Conservation (phyloP, 2,329 filamentous ascomycete genomes). For the Ophiostoma novo-ulmi region DNA sequence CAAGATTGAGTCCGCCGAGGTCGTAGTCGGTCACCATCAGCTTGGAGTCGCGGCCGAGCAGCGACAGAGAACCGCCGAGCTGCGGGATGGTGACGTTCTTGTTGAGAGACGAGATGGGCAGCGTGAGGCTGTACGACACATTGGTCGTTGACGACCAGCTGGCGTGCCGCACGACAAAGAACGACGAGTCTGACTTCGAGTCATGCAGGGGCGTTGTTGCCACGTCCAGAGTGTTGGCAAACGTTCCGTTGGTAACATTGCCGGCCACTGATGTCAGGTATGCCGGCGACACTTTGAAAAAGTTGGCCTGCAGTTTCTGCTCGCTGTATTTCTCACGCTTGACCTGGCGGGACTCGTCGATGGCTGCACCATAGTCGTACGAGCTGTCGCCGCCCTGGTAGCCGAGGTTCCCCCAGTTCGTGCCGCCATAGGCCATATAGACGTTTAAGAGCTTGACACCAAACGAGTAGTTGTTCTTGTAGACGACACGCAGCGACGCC, state of each 20-base stretch:
- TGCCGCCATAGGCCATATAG: not conserved
- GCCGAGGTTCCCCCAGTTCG: constrained; percentile 14
- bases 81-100: not conserved
- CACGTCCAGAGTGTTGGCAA: not conserved
- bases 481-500: not conserved
- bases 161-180: constrained; percentile 14
- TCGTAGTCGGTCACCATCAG: not conserved
- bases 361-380: constrained; percentile 15
- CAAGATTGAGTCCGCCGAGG: not conserved
- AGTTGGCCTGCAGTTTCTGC: not conserved
- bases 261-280: not conserved
- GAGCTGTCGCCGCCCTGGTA: constrained; percentile 18
- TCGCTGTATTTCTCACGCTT: constrained; percentile 5
- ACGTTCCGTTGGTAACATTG: not conserved
- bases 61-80: not conserved
- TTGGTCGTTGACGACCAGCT: constrained; percentile 2
- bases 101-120: constrained; percentile 2
- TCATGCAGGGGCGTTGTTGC: not conserved
- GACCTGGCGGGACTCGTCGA: constrained; percentile 16
- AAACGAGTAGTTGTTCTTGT: not conserved
- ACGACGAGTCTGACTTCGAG: not conserved
- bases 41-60: not conserved
- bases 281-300: not conserved
- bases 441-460: not conserved
- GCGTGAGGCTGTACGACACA: constrained; percentile 12